A percentile compares a stretch with the other conserved stretches of the same genome.
phyloP scores from a whole-genome alignment of 768 basidiomycete species.

The Mycena epipterygia region DNA sequence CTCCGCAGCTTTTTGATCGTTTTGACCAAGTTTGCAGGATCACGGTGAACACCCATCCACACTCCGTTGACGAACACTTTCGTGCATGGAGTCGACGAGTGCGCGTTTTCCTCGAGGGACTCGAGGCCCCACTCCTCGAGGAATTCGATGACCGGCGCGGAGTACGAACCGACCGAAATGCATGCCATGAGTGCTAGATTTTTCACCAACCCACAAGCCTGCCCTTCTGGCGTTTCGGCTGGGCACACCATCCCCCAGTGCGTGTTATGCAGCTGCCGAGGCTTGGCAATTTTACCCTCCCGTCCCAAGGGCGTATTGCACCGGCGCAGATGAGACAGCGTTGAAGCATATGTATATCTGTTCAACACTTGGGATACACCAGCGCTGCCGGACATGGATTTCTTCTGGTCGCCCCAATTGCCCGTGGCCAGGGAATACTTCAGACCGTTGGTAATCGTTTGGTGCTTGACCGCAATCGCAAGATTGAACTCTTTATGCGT shows the following conservation, averaged over 20 bases:
- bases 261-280: conserved; percentile 98
- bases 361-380: conserved; percentile 99
- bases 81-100: conserved; percentile 85
- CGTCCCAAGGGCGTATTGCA: conserved; percentile 98
- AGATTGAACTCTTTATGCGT: conserved; percentile 96
- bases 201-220: conserved; percentile 99
- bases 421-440: conserved; percentile 98
- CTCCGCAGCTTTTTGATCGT: conserved; percentile 94
- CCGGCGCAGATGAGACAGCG: conserved; percentile 96
- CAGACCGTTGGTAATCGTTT: conserved; percentile 97
- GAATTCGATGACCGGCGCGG: conserved; percentile 97
- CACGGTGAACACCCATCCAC: conserved; percentile 99
- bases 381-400: conserved; percentile 97
- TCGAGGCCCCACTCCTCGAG: conserved; percentile 99
- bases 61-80: conserved; percentile 99
- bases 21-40: conserved; percentile 91
- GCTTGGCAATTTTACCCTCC: conserved; percentile 99
- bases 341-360: conserved; percentile 98
- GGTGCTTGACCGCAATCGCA: conserved; percentile 92
- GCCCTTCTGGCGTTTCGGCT: conserved; percentile 99
- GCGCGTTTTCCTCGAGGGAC: conserved; percentile 93
- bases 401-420: conserved; percentile 99
- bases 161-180: conserved; percentile 97
- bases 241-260: conserved; percentile 99
- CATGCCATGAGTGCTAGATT: conserved; percentile 98